A percentile compares a stretch with the other conserved stretches of the same genome.
Conservation (phyloP, 2,329 filamentous ascomycete species). For the Aulographum hederae region DNA sequence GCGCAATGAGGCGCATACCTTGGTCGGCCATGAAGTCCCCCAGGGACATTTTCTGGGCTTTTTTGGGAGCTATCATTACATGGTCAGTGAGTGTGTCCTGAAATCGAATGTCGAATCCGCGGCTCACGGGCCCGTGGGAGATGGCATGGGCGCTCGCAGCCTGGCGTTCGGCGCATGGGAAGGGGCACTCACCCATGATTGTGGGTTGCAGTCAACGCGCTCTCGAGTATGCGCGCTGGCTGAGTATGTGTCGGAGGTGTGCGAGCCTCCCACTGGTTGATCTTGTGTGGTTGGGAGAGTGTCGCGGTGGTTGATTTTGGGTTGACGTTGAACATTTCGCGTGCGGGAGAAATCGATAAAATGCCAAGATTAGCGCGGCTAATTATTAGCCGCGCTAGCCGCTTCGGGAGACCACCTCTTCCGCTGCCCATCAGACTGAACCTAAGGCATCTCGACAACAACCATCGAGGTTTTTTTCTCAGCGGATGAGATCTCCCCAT, state of each 20-base stretch:
- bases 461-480: too few species aligned
- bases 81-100: too few species aligned
- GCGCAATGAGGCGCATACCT: constrained; percentile 34
- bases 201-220: constrained; percentile 25
- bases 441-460: too few species aligned
- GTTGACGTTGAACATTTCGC: constrained; percentile 2
- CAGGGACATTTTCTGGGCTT: constrained; percentile 92
- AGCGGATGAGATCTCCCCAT: too few species aligned
- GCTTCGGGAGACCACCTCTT: too few species aligned
- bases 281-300: constrained; percentile 2
- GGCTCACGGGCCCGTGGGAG: too few species aligned
- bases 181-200: constrained; percentile 37
- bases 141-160: constrained; percentile 3
- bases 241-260: constrained; percentile 12
- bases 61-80: constrained; percentile 71
- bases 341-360: neutral
- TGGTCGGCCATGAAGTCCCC: constrained; percentile 88
- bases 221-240: constrained; percentile 16
- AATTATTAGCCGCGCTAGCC: too few species aligned
- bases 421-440: too few species aligned
- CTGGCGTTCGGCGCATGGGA: constrained; percentile 10
- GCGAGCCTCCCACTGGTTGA: constrained; percentile 6
- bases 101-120: too few species aligned
- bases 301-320: constrained; percentile 7
- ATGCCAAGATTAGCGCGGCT: neutral